Evolutionary conservation across 495 filamentous ascomycete genomes (phyloP).

Genomic region (Neurospora pannonica): DNA sequence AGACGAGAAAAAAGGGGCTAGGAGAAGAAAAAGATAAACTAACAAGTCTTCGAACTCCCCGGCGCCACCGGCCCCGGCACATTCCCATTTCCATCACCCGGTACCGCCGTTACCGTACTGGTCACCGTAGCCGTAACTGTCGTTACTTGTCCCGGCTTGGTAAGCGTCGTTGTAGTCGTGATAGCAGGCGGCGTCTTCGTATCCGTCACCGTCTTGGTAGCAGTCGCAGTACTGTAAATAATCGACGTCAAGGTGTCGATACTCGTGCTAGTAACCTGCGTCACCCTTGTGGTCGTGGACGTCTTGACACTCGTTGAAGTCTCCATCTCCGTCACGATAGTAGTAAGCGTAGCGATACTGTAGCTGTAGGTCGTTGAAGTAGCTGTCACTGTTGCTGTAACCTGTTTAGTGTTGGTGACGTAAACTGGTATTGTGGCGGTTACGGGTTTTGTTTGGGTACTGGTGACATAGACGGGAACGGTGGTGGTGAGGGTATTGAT

Average conservation of each 20-base stretch:
- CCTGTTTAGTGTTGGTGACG: background rate
- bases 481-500: constrained; percentile 5
- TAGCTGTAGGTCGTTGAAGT: background rate
- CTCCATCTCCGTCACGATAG: background rate
- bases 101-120: background rate
- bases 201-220: background rate
- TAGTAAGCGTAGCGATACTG: background rate
- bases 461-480: background rate
- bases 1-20: background rate
- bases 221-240: background rate
- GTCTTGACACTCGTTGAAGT: background rate
- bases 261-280: background rate
- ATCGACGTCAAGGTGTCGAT: background rate
- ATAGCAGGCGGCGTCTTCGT: background rate
- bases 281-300: background rate
- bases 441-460: background rate
- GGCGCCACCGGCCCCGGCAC: constrained; percentile 9
- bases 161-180: background rate
- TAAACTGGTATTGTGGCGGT: background rate
- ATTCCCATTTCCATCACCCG: background rate
- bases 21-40: background rate
- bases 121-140: background rate
- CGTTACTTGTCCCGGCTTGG: background rate
- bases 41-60: constrained; percentile 15
- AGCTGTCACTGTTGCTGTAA: background rate